Conservation (phyloP, 768 basidiomycete genomes). For the Plicaturopsis crispa region DNA sequence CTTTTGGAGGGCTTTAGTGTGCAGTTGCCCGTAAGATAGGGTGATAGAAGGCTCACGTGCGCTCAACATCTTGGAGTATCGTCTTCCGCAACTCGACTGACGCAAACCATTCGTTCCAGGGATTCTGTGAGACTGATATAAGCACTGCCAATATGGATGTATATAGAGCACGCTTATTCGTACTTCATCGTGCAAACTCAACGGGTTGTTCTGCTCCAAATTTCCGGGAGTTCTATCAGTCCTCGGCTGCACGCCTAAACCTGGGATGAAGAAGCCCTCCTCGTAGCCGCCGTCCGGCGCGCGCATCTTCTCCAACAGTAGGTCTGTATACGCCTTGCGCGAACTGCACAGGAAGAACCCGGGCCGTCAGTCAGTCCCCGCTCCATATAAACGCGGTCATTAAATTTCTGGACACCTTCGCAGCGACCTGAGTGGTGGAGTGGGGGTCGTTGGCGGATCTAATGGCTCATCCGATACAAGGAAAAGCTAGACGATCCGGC, state of each 20-base stretch:
- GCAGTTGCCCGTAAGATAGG: background rate
- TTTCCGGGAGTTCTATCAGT: conserved; percentile 26
- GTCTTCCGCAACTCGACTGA: conserved; percentile 84
- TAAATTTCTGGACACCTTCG: too few species aligned
- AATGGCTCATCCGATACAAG: conserved; percentile 69
- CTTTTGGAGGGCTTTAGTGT: conserved; percentile 26
- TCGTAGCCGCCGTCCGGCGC: conserved; percentile 86
- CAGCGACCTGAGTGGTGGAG: conserved; percentile 23
- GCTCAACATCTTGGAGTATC: conserved; percentile 90
- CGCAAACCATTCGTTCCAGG: conserved; percentile 93
- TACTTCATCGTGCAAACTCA: conserved; percentile 75
- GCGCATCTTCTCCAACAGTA: conserved; percentile 63
- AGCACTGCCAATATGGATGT: too few species aligned
- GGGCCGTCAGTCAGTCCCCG: too few species aligned
- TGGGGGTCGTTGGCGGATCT: conserved; percentile 35
- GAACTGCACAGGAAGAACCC: conserved; percentile 35
- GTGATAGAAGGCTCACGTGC: conserved; percentile 58
- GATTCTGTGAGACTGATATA: conserved; percentile 56
- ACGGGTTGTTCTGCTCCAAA: conserved; percentile 70
- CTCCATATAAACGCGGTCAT: too few species aligned
- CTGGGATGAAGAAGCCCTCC: conserved; percentile 54
- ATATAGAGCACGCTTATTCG: conserved; percentile 7
- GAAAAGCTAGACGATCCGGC: conserved; percentile 13
- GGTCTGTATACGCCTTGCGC: conserved; percentile 48
- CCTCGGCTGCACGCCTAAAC: conserved; percentile 29